phyloP scores from a whole-genome alignment of 108 stramenopile species.

The Craspedostauros australis region DNA sequence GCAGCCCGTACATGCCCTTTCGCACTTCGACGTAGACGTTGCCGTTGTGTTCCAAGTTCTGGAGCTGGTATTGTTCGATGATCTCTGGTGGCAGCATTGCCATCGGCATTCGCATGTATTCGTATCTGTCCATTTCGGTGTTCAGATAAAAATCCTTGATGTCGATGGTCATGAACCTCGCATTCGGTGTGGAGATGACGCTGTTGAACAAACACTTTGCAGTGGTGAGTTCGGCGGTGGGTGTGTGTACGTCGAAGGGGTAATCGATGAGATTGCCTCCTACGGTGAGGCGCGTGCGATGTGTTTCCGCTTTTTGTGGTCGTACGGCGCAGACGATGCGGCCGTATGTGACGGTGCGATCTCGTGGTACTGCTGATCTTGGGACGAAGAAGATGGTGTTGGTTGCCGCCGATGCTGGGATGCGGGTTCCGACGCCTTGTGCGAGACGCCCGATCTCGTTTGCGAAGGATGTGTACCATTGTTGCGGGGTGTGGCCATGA shows the following conservation, averaged over 20 bases:
- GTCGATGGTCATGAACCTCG: slow-evolving; percentile 20
- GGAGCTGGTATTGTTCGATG: slow-evolving; percentile 30
- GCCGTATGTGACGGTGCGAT: slow-evolving; percentile 16
- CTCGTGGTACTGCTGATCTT: slow-evolving; percentile 9
- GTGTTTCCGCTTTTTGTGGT: slow-evolving; percentile 23
- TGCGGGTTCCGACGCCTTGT: slow-evolving; percentile 31
- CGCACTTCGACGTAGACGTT: slow-evolving; percentile 7
- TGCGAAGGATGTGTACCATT: slow-evolving; percentile 8
- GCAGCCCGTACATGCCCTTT: slow-evolving; percentile 47
- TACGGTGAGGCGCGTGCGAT: slow-evolving; percentile 22
- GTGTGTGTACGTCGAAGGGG: slow-evolving; percentile 20
- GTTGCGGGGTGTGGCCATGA: too few relatives aligned
- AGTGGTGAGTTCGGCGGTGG: slow-evolving; percentile 28
- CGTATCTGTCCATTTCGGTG: slow-evolving; percentile 22
- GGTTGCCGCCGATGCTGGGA: too few relatives aligned
- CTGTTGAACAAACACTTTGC: slow-evolving; percentile 46
- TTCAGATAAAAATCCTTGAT: slow-evolving; percentile 38
- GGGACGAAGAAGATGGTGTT: slow-evolving; percentile 24
- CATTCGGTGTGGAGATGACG: slow-evolving; percentile 24
- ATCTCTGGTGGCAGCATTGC: slow-evolving; percentile 27
- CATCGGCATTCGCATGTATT: slow-evolving; percentile 40
- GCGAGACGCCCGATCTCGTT: slow-evolving; percentile 31
- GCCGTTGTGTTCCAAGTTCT: neutral
- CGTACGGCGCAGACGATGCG: slow-evolving; percentile 17
- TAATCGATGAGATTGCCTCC: slow-evolving; percentile 32